Percentiles rank a stretch among this genome's conserved stretches.
These are phyloP conservation scores for Hericium coralloides DNA, from an alignment of 768 basidiomycete species.

Conservation along the genomic window DNA sequence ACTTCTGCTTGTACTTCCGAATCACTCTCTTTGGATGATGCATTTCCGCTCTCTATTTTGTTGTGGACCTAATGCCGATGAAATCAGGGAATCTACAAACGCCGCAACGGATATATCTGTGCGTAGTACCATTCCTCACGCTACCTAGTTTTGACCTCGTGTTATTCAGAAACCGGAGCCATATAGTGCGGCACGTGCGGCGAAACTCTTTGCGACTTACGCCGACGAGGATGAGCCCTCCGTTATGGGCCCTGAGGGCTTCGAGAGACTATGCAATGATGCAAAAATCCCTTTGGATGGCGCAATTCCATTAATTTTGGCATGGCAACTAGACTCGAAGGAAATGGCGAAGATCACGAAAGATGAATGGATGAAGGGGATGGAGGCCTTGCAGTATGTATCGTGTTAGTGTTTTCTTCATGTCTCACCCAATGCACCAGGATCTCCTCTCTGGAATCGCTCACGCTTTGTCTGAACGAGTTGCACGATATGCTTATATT, in stretches of 20 bases:
- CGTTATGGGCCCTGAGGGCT: constrained; percentile 64
- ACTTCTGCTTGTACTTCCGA: not conserved
- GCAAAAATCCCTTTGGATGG: constrained; percentile 69
- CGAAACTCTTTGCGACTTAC: constrained; percentile 49
- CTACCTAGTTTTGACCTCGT: not conserved
- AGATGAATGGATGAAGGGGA: constrained; percentile 64
- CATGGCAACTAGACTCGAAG: constrained; percentile 63
- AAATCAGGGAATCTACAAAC: not conserved
- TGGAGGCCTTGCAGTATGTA: constrained; percentile 35
- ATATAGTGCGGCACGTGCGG: constrained; percentile 44
- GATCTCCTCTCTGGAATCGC: constrained; percentile 37
- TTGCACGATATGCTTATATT: constrained; percentile 55
- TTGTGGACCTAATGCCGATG: not conserved
- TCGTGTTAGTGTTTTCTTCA: constrained; percentile 1
- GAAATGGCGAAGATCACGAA: constrained; percentile 68
- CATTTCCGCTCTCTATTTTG: not conserved
- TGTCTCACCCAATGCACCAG: constrained; percentile 21
- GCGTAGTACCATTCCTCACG: not conserved
- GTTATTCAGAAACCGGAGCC: constrained; percentile 18
- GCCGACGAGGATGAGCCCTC: constrained; percentile 41
- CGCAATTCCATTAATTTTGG: constrained; percentile 57
- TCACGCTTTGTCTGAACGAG: constrained; percentile 47
- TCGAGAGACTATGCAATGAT: constrained; percentile 62
- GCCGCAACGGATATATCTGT: not conserved
- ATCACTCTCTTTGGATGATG: not conserved